Conservation (phyloP, 208 protist genomes). For the Leptomonas seymouri region DNA sequence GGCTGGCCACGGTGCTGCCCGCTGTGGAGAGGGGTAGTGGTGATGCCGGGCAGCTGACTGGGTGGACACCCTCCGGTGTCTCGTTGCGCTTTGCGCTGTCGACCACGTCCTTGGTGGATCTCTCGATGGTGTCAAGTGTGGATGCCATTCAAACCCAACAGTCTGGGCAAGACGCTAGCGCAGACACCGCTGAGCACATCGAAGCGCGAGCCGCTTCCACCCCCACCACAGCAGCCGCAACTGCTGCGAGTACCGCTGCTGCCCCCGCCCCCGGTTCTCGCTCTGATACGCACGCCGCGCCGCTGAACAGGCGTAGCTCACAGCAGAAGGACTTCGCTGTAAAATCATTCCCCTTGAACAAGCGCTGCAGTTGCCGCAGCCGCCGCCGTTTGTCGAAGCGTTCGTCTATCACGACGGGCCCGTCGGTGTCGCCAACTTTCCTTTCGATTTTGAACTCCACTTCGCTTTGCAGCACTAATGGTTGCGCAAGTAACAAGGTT, state of each 20-base stretch:
- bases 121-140: slow-evolving; percentile 6
- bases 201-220: neutral
- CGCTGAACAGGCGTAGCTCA: neutral
- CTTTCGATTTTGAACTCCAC: slow-evolving; percentile 18
- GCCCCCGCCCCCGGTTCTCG: neutral
- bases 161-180: neutral
- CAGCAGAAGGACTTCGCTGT: neutral
- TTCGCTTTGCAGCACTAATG: slow-evolving; percentile 13
- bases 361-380: neutral
- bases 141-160: neutral
- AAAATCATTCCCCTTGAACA: slow-evolving; percentile 9
- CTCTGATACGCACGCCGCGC: neutral
- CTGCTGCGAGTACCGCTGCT: neutral
- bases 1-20: slow-evolving; percentile 2
- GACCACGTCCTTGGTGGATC: slow-evolving; percentile 5
- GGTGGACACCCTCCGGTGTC: neutral
- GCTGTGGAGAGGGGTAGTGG: neutral
- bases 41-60: neutral
- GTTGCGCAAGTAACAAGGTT: neutral
- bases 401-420: slow-evolving; percentile 1
- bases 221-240: neutral
- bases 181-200: neutral
- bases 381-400: neutral
- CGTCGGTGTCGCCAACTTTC: neutral
- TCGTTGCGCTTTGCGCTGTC: slow-evolving; percentile 8